Conservation (phyloP, 2,329 filamentous ascomycete genomes). For the Talaromyces sp. region DNA sequence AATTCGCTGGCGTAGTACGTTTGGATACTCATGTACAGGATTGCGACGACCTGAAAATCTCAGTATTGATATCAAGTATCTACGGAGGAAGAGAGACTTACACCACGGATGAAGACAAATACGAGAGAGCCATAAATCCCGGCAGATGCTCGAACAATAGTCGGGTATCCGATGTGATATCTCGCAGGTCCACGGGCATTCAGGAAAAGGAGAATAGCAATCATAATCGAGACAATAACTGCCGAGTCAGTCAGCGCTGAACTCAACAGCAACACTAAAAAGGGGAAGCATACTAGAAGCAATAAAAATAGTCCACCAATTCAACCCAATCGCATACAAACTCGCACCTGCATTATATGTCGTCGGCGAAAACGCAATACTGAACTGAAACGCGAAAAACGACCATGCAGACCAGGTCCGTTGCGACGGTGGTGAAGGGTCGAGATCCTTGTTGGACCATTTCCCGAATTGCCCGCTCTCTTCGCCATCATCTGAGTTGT, state of each 20-base stretch:
- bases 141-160: neutral
- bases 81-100: constrained; percentile 11
- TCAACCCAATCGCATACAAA: constrained; percentile 17
- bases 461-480: constrained; percentile 15
- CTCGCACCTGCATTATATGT: constrained; percentile 16
- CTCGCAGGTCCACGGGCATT: constrained; percentile 13
- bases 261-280: neutral
- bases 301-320: constrained; percentile 19
- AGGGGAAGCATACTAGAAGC: constrained; percentile 2
- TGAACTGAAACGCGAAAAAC: constrained; percentile 18
- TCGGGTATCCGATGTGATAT: constrained; percentile 18
- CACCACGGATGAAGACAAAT: constrained; percentile 17
- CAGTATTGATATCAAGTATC: no score
- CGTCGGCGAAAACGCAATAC: constrained; percentile 18
- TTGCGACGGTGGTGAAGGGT: constrained; percentile 14
- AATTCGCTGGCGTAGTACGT: constrained; percentile 16
- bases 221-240: constrained; percentile 17
- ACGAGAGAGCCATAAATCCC: constrained; percentile 17
- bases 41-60: constrained; percentile 14
- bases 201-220: constrained; percentile 14
- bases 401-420: constrained; percentile 15
- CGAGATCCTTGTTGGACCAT: constrained; percentile 19
- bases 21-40: constrained; percentile 17
- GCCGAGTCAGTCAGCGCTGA: neutral
- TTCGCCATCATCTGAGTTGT: neutral